Conservation (phyloP, 345 rosid genomes). For the Ceriops tagal region DNA sequence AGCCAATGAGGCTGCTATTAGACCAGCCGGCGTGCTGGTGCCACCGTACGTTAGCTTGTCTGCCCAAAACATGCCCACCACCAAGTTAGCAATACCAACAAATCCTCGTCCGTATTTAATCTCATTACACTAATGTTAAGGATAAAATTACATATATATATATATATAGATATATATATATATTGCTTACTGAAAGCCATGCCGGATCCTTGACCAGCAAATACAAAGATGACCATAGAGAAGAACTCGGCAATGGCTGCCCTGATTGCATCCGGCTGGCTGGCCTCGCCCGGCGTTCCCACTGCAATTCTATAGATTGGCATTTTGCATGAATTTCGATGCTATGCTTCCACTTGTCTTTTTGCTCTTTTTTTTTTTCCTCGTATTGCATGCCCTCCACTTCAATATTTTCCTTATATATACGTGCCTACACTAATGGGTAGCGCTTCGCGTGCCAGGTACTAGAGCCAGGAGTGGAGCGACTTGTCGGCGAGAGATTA, state of each 20-base stretch:
- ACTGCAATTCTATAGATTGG: constrained; percentile 55
- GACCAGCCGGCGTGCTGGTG: constrained; percentile 23
- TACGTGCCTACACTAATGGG: constrained; percentile 28
- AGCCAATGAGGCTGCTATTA: constrained; percentile 20
- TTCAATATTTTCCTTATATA: constrained; percentile 4
- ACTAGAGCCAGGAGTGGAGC: neutral
- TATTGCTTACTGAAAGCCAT: constrained; percentile 65
- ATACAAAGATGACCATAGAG: constrained; percentile 73
- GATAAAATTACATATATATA: no score
- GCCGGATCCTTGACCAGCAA: constrained; percentile 88
- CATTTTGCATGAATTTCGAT: constrained; percentile 28
- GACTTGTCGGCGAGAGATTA: constrained; percentile 19
- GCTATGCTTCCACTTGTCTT: no score
- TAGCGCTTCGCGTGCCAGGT: constrained; percentile 22
- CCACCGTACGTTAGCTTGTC: constrained; percentile 33
- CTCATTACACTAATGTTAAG: no score
- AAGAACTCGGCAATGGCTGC: constrained; percentile 75
- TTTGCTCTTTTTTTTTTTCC: neutral
- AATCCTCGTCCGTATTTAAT: no score
- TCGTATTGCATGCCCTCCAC: neutral
- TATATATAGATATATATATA: neutral
- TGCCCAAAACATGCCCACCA: constrained; percentile 5
- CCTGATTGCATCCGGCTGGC: constrained; percentile 56
- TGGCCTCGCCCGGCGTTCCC: constrained; percentile 59
- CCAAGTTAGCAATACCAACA: neutral